Evolutionary conservation across 1,284 basidiomycete species (phyloP), one percentile per base, ranked within the genome.

Genomic region (Cutaneotrichosporon dermatis): DNA sequence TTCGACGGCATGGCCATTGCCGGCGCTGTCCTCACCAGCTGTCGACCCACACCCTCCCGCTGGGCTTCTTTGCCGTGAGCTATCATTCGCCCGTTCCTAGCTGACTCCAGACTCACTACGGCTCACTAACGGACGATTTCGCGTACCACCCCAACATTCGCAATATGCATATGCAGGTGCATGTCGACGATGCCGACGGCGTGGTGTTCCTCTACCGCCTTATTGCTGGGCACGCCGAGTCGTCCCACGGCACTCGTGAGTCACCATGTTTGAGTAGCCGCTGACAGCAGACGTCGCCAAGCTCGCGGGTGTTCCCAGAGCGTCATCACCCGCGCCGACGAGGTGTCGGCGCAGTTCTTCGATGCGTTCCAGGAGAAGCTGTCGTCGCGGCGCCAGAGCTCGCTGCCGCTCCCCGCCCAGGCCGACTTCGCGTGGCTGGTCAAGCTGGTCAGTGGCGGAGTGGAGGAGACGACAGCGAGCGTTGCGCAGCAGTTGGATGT

Each of bases 1-100:
- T 76, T 92, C 85, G 93, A 97, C 75, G 93, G 93, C 15, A 92
- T 95, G 89, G 91, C 92, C 10, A 95, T 97, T 67, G 92, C 93
- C 51, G 88, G 88, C 83, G 89, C 92, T n/a, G 93, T 97, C 11
- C 77, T 96, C 93, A 96, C 73, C 86, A 93, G 74, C 82, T 96
- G 7, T 90, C 93, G 0, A 95, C 92, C 0, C 90, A 91, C 70
- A 93, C 90, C 0, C 80, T 95, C 4, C 88, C 92, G 6, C 79
- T 97, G 10, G 80, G 80, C 2, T 82, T 82, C 75, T 82, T 82
- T 55, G 80, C 81, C 8, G 76, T 79, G 51, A 62, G 76, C 54
- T 39, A 25, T 8, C 7, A 13, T 4, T 9, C 9, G 2, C 46
- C 2, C 2, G 6, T 35, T 6, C 6, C 9, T 4, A 12, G 43